Evolutionary conservation across 2,329 filamentous ascomycete species (phyloP).

Genomic region (Verticillium tricorpus): DNA sequence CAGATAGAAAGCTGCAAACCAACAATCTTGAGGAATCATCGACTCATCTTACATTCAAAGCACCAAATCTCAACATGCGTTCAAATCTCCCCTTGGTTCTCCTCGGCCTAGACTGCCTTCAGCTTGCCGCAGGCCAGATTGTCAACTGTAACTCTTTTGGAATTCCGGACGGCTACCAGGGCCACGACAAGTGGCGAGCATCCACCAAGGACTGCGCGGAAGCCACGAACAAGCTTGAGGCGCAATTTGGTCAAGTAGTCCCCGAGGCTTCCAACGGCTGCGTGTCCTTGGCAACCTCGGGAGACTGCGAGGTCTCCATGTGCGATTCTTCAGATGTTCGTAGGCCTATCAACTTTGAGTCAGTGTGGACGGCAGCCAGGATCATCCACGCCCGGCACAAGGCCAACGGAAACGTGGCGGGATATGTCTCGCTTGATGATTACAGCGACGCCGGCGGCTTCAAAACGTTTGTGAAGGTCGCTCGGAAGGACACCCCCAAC

Average conservation of each 20-base stretch:
- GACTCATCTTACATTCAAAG: too few relatives aligned
- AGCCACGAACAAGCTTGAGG: background rate
- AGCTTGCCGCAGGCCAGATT: background rate
- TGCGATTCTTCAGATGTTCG: background rate
- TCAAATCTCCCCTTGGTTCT: background rate
- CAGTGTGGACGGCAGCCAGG: background rate
- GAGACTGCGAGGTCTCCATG: background rate
- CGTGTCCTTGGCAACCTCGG: background rate
- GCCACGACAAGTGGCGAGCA: background rate
- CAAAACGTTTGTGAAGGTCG: background rate
- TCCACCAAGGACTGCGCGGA: background rate
- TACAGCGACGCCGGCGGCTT: background rate
- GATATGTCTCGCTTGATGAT: background rate
- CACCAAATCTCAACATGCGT: background rate
- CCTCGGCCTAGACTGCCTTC: background rate
- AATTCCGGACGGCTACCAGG: background rate
- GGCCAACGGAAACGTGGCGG: background rate
- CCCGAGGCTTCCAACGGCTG: background rate
- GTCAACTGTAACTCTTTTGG: background rate
- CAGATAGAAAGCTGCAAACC: too few relatives aligned
- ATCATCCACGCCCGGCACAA: background rate
- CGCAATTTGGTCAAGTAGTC: background rate
- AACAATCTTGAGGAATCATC: too few relatives aligned
- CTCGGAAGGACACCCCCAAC: background rate
- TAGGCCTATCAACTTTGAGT: background rate